Percentiles rank a stretch among this genome's conserved stretches.
Conservation (phyloP, 441 rosid genomes). For the Metrosideros polymorpha region DNA sequence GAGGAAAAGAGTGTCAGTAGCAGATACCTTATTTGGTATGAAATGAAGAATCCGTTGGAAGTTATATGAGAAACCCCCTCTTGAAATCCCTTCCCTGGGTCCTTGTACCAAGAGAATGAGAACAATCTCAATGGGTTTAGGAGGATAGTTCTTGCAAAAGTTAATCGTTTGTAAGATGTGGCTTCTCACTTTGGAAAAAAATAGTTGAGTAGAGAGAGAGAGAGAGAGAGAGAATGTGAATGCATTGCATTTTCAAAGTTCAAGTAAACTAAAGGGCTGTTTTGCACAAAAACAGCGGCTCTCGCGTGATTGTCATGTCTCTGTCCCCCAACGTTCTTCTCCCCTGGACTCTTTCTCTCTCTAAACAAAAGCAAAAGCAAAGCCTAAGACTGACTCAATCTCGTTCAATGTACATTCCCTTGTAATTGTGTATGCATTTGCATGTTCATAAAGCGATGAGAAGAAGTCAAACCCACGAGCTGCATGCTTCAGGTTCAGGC, state of each 20-base stretch:
- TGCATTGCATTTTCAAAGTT: neutral
- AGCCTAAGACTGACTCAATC: neutral
- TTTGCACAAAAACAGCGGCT: neutral
- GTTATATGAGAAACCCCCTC: neutral
- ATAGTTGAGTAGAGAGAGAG: neutral
- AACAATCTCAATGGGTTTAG: neutral
- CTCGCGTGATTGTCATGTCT: neutral
- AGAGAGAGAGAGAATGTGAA: neutral
- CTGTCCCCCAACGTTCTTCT: neutral
- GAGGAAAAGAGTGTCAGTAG: neutral
- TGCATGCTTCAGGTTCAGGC: neutral
- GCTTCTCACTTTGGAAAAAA: neutral
- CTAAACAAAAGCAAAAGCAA: neutral
- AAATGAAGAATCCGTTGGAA: neutral
- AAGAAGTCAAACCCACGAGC: neutral
- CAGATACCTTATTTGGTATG: neutral
- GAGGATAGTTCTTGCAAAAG: neutral
- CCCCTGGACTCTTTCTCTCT: slow-evolving; percentile 1
- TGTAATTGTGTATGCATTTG: neutral
- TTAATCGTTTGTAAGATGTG: neutral
- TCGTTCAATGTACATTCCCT: neutral
- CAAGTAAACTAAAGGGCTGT: neutral
- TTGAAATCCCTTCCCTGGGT: neutral
- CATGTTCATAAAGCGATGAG: neutral
- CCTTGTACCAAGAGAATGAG: neutral